Percentiles rank a stretch among this genome's conserved stretches.
Conservation (phyloP, 1,284 basidiomycete genomes). For the Coniferiporia weirii region DNA sequence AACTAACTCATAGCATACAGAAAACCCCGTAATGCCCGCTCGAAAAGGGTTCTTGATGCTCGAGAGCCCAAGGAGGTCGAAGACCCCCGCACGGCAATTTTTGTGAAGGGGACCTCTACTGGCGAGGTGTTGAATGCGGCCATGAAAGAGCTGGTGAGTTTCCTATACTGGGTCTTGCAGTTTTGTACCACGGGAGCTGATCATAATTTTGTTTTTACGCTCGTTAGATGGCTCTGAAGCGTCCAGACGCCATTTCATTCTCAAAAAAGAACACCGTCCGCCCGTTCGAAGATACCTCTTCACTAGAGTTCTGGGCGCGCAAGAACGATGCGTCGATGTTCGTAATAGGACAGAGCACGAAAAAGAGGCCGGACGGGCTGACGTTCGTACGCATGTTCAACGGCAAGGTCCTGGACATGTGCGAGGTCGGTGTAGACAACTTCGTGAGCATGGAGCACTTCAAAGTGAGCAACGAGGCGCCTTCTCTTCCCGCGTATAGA, state of each 20-base stretch:
- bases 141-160: slow-evolving; percentile 83
- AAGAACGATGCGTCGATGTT: slow-evolving; percentile 97
- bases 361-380: slow-evolving; percentile 90
- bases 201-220: not conserved
- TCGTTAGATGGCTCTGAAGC: slow-evolving; percentile 82
- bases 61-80: slow-evolving; percentile 89
- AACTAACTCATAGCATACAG: slow-evolving; percentile 35
- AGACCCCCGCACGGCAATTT: slow-evolving; percentile 78
- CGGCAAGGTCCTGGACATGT: slow-evolving; percentile 86
- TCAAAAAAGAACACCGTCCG: slow-evolving; percentile 91
- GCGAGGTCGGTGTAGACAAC: slow-evolving; percentile 85
- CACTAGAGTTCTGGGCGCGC: slow-evolving; percentile 86
- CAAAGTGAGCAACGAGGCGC: slow-evolving; percentile 55
- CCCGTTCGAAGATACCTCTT: slow-evolving; percentile 84
- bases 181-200: not conserved
- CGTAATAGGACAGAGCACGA: slow-evolving; percentile 86
- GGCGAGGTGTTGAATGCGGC: slow-evolving; percentile 76
- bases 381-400: slow-evolving; percentile 89
- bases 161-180: not conserved
- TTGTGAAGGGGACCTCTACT: slow-evolving; percentile 85
- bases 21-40: slow-evolving; percentile 96
- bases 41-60: slow-evolving; percentile 89
- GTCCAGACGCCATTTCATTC: slow-evolving; percentile 86
- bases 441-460: slow-evolving; percentile 78
- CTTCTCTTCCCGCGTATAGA: not conserved